These are phyloP conservation scores for Talaromyces sp. DNA, from an alignment of 2,329 filamentous ascomycete species.

Conservation along the genomic window DNA sequence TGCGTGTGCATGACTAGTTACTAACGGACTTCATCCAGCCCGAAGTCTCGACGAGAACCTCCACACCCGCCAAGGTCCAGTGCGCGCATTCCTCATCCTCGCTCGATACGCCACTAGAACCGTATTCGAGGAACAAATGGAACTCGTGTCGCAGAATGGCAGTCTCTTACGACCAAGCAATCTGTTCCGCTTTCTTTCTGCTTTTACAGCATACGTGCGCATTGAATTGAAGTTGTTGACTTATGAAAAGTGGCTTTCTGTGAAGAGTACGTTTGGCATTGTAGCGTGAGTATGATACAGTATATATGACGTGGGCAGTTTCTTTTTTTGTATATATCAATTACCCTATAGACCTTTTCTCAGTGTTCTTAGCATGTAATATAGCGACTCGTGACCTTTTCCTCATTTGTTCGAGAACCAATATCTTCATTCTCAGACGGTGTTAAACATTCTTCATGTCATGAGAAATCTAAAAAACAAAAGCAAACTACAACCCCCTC, in stretches of 20 bases:
- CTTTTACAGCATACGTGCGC: slow-evolving; percentile 50
- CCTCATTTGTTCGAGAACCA: background rate
- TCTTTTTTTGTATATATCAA: background rate
- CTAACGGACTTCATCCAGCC: slow-evolving; percentile 41
- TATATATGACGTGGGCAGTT: background rate
- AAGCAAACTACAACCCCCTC: background rate
- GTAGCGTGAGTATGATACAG: background rate
- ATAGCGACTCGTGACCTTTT: background rate
- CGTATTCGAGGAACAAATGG: slow-evolving; percentile 58
- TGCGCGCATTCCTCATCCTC: slow-evolving; percentile 60
- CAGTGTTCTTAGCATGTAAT: slow-evolving; percentile 2
- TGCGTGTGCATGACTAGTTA: background rate
- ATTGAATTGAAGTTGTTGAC: slow-evolving; percentile 54
- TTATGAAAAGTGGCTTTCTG: slow-evolving; percentile 54
- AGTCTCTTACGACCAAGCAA: slow-evolving; percentile 51
- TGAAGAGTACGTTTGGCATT: slow-evolving; percentile 43
- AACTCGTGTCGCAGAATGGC: slow-evolving; percentile 44
- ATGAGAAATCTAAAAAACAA: background rate
- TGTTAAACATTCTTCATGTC: background rate
- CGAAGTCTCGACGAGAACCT: slow-evolving; percentile 83
- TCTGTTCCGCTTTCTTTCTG: slow-evolving; percentile 46
- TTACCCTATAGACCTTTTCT: background rate
- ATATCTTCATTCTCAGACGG: no score
- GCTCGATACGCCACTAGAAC: slow-evolving; percentile 59
- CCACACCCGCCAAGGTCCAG: slow-evolving; percentile 52